Evolutionary conservation across 1,139 yeast species (phyloP).

Genomic region (Magnusiomyces magnusii): DNA sequence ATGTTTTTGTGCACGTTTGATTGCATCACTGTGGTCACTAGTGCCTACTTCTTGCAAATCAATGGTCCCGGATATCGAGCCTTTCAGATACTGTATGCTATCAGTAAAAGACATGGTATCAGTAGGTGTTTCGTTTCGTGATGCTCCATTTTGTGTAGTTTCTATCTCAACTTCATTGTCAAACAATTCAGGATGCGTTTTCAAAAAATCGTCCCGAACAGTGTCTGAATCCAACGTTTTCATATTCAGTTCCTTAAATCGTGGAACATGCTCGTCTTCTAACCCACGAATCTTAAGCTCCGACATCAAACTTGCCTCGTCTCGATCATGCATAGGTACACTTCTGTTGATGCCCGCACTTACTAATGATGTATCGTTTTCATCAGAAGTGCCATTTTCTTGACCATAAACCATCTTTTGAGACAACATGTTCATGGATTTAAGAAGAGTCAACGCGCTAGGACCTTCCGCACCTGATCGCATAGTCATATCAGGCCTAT

Average conservation of each 20-base stretch:
- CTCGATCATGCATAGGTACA: constrained; percentile 14
- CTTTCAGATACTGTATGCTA: constrained; percentile 19
- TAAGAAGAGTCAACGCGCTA: constrained; percentile 64
- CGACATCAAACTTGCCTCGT: constrained; percentile 36
- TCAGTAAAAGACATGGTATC: constrained; percentile 7
- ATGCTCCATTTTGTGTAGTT: not conserved
- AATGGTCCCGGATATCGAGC: constrained; percentile 18
- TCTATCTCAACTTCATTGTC: not conserved
- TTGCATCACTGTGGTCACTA: constrained; percentile 18
- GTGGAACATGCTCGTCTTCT: constrained; percentile 43
- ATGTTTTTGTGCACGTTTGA: constrained; percentile 23
- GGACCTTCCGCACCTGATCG: constrained; percentile 46
- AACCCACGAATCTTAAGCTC: constrained; percentile 61
- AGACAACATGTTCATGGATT: constrained; percentile 83
- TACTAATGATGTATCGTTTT: constrained; percentile 27
- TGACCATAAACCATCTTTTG: constrained; percentile 67
- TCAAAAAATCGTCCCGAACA: not conserved
- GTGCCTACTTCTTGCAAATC: constrained; percentile 20
- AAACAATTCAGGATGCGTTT: constrained; percentile 1
- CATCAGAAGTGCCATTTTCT: constrained; percentile 21
- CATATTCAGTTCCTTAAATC: constrained; percentile 53
- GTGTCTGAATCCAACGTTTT: constrained; percentile 3
- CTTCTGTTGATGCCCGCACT: not conserved
- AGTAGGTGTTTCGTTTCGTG: constrained; percentile 1
- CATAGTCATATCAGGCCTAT: constrained; percentile 87